A percentile compares a stretch with the other conserved stretches of the same genome.
Conservation (phyloP, 2,329 filamentous ascomycete species). For the Ascochyta lentis region DNA sequence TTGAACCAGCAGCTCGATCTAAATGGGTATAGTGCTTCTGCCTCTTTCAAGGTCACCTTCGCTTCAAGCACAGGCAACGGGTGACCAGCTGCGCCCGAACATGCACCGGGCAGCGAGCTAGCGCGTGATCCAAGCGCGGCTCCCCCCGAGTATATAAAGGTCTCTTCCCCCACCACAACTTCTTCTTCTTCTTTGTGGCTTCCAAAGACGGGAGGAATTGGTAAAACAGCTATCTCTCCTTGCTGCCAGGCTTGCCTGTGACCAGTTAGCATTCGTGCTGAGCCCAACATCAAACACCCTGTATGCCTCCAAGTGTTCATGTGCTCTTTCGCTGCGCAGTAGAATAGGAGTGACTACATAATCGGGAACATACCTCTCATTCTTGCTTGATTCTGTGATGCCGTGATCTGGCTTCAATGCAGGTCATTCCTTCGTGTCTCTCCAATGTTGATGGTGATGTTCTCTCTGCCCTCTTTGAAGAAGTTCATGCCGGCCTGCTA, state of each 20-base stretch:
- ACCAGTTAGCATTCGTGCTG: neutral
- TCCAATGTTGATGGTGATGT: too few relatives aligned
- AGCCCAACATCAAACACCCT: neutral
- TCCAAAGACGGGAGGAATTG: neutral
- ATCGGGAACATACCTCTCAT: neutral
- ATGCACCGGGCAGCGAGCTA: neutral
- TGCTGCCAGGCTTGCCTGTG: neutral
- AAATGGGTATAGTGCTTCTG: neutral
- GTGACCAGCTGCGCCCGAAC: neutral
- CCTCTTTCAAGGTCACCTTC: neutral
- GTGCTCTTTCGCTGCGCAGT: neutral
- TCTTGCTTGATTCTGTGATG: neutral
- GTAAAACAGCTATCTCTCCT: neutral
- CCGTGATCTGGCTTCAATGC: neutral
- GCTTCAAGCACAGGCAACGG: neutral
- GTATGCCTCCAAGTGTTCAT: neutral
- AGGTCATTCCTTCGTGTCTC: neutral
- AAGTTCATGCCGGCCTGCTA: too few relatives aligned
- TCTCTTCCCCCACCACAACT: neutral
- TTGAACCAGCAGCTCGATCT: neutral
- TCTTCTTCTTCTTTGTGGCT: neutral
- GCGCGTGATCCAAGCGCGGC: neutral
- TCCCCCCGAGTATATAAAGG: neutral
- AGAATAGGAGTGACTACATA: neutral
- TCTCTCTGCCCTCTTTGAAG: too few relatives aligned